These are phyloP conservation scores for Porcisia deanei DNA, from an alignment of 208 protist species.

Conservation along the genomic window DNA sequence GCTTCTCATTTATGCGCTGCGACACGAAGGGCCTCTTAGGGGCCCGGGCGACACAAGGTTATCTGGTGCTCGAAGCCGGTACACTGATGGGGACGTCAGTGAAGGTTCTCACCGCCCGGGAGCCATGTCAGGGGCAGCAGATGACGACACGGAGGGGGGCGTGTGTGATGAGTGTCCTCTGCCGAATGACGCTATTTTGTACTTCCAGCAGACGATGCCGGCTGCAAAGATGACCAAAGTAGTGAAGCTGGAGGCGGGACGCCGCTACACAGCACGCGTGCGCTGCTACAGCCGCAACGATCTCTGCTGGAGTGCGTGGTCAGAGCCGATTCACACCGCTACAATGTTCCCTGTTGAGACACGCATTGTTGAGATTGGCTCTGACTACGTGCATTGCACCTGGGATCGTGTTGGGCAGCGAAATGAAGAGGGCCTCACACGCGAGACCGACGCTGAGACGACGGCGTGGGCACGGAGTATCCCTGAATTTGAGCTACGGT, in stretches of 20 bases:
- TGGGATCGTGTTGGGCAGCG: conserved; percentile 70
- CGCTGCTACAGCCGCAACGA: conserved; percentile 44
- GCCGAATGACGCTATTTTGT: conserved; percentile 17
- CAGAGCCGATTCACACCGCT: conserved; percentile 42
- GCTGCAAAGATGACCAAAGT: conserved; percentile 61
- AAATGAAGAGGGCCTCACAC: conserved; percentile 32
- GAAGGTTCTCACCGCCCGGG: neutral
- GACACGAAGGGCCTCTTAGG: conserved; percentile 8
- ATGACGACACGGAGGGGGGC: neutral
- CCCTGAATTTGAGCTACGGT: conserved; percentile 63
- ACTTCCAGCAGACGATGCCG: conserved; percentile 52
- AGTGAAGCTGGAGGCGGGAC: conserved; percentile 74
- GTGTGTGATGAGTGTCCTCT: conserved; percentile 24
- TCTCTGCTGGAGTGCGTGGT: conserved; percentile 76
- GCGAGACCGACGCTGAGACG: conserved; percentile 51
- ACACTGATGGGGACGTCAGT: neutral
- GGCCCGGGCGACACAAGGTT: neutral
- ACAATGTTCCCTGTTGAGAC: conserved; percentile 62
- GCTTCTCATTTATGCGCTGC: conserved; percentile 44
- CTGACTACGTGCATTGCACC: conserved; percentile 79
- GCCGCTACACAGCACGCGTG: conserved; percentile 58
- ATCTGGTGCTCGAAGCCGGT: neutral
- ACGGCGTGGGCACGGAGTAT: conserved; percentile 56
- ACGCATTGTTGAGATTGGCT: conserved; percentile 70
- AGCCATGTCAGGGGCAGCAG: neutral